Base-by-base conservation (phyloP, 139 green algal species). In the Volvox africanus region DNA sequence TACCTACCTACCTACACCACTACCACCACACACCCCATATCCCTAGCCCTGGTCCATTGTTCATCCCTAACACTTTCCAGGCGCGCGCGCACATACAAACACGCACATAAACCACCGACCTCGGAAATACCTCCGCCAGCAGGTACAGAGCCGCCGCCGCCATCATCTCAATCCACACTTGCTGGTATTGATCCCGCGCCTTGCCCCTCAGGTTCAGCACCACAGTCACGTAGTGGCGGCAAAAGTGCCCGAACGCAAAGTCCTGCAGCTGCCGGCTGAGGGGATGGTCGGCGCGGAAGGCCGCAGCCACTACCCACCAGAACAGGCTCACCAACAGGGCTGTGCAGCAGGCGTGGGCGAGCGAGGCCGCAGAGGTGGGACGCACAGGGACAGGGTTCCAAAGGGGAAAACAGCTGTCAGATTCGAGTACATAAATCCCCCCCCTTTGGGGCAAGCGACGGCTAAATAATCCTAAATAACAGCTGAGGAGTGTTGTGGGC, bases 231-330 rank as follows among this genome's bases (percentile, higher is more conserved):
- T 94, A 94, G 35, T 89, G 86, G 0, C 55, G 55, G 61, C 75
- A 80, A 77, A 94, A 94, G 92, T 91, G 84, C 19, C 69, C 69
- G 80, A 93, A 92, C 17, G 80, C 67, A 44, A 80, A 89, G 68
- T 83, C 80, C 89, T 92, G 67, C 30, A 88, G n/a, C 19, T 35
- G 75, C 30, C 80, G 50, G 73, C 86, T 90, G 86, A 82, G 37
- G 13, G 61, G 80, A 69, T 94, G 89, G 33, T 91, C 71, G 21
- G 89, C 32, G n/a, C 80, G 50, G 89, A 93, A 94, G 78, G 92
- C 92, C 19, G 90, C 77, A 0, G 92, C 92, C 71, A 94, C 86
- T 21, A 88, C 77, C 92, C 92, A 94, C 92, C 92, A 94, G n/a
- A 92, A 92, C 35, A 94, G 80, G 28, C 85, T 89, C 61, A 94